Conservation (phyloP, 345 rosid species). For the Adansonia digitata region DNA sequence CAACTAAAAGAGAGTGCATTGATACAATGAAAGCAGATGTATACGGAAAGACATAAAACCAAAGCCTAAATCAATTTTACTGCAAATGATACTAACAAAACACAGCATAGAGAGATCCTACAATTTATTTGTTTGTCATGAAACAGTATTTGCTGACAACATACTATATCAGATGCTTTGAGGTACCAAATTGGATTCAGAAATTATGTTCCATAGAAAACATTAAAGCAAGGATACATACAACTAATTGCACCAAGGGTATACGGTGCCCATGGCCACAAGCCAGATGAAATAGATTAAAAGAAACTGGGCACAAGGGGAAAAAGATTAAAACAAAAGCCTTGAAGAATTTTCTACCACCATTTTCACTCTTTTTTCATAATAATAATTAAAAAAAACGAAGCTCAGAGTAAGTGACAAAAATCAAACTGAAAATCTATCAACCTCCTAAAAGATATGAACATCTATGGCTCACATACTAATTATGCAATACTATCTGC, state of each 20-base stretch:
- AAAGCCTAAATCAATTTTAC: background rate
- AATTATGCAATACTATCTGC: background rate
- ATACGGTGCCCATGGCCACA: background rate
- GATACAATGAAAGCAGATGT: background rate
- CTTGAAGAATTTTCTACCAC: background rate
- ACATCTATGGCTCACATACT: background rate
- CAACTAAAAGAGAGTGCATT: background rate
- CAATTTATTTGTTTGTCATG: background rate
- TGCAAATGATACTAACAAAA: background rate
- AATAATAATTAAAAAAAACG: background rate
- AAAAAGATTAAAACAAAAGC: background rate
- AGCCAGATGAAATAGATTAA: background rate
- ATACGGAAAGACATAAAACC: background rate
- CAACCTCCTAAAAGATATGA: background rate
- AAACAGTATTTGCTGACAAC: background rate
- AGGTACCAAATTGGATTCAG: background rate
- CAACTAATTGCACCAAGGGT: constrained; percentile 1
- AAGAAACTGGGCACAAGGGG: background rate
- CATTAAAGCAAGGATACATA: background rate
- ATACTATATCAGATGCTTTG: background rate
- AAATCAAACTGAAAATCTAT: background rate
- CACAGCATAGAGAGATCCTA: background rate
- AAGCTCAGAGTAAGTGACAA: background rate
- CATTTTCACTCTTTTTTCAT: background rate
- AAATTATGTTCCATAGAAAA: background rate